Base-by-base conservation (phyloP, 306 rosid species). In the Citrullus colocynthis region DNA sequence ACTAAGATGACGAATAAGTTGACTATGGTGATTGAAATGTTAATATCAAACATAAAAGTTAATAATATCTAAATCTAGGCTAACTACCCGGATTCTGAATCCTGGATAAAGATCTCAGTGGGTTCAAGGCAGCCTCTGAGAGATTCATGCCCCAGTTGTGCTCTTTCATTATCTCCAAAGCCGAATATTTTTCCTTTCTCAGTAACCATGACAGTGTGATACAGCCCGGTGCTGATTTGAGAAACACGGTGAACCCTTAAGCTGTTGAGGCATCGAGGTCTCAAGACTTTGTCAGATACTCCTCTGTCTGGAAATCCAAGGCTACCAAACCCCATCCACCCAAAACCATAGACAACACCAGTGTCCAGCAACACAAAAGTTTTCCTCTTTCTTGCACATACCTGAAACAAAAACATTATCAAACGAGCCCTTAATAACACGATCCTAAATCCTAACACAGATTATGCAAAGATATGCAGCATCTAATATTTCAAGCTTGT, bases 291-390 rank as follows among this genome's bases (percentile, higher is more conserved):
- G 66, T 93, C 93, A 6, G 91, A 89, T 70, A 83, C 64, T 78
- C 93, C 90, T 81, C 91, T 85, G 51, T 89, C 95, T 16, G 87
- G 81, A 82, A 94, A 94, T 71, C 98, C 98, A 1, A 94, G 97
- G 86, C 97, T 94, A n/a, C 96, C 97, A 48, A 94, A 92, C 62
- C 92, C 93, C 97, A 91, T 90, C 84, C 95, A 89, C 45, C 98
- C 97, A 72, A 88, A 94, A 54, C 91, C 98, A 78, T 89, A 90
- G 24, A 90, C 96, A 36, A 76, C 78, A 64, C 97, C 98, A 42
- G 89, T 84, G 80, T 90, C 96, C 56, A 87, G 81, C 20, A 94
- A 85, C 77, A 94, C 91, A 83, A 88, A 94, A 48, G 96, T 94
- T 88, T 94, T 91, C 85, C 98, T 82, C 87, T 92, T 94, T 82